Evolutionary conservation across 169 alveolate species (phyloP).

Genomic region (Plasmodium chabaudi): DNA sequence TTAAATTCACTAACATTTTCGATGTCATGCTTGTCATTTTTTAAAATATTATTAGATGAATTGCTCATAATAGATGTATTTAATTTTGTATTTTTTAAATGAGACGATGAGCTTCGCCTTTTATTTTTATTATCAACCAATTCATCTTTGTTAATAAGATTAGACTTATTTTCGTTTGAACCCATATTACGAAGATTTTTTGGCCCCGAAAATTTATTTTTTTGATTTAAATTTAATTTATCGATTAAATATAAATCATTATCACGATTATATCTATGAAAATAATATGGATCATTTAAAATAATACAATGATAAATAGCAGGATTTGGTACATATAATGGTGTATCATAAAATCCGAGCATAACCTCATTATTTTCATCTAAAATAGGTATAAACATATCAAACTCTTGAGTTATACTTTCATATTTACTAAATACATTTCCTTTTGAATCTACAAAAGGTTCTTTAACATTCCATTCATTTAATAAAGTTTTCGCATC

Average conservation of each 20-base stretch:
- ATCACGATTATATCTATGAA: slow-evolving; percentile 36
- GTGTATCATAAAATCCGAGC: slow-evolving; percentile 83
- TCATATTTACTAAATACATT: slow-evolving; percentile 77
- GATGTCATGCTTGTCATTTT: no score
- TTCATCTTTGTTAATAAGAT: neutral
- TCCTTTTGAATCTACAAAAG: slow-evolving; percentile 82
- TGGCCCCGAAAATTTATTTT: neutral
- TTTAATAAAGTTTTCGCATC: slow-evolving; percentile 81
- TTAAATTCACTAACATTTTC: no score
- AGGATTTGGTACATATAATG: slow-evolving; percentile 85
- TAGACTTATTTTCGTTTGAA: neutral
- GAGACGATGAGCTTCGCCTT: neutral
- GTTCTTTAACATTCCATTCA: slow-evolving; percentile 83
- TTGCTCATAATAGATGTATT: no score
- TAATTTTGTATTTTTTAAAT: no score
- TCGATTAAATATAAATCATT: slow-evolving; percentile 41
- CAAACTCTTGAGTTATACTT: slow-evolving; percentile 33
- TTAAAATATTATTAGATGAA: no score
- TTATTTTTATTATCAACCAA: neutral
- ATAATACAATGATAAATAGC: slow-evolving; percentile 80
- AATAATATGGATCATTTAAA: slow-evolving; percentile 51
- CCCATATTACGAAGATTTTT: neutral
- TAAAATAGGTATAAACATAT: slow-evolving; percentile 70
- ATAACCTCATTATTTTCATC: slow-evolving; percentile 73
- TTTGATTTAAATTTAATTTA: slow-evolving; percentile 4